Evolutionary conservation across 2,329 filamentous ascomycete genomes (phyloP).

Genomic region (Blastomyces emzantsi): DNA sequence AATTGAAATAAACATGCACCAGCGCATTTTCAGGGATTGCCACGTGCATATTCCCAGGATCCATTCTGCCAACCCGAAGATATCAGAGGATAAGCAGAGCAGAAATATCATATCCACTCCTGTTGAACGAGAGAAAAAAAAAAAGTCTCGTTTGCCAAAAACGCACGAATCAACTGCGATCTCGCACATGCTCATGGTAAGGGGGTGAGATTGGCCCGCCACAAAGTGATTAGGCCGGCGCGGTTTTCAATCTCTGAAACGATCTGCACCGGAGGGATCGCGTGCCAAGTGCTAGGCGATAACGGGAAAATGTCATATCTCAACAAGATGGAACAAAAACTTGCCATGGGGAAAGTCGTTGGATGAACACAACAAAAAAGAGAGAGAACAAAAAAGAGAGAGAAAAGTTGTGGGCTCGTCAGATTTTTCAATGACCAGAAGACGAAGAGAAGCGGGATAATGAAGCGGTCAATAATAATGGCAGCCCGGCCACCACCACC

Average conservation of each 20-base stretch:
- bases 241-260: neutral
- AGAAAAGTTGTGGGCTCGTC: neutral
- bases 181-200: neutral
- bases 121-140: neutral
- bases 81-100: neutral
- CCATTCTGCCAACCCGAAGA: neutral
- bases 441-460: neutral
- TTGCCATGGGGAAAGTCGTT: neutral
- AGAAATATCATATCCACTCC: neutral
- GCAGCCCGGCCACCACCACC: neutral
- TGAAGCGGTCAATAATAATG: neutral
- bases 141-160: neutral
- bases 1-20: neutral
- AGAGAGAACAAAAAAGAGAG: neutral
- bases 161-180: neutral
- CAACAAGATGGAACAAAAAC: neutral
- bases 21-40: neutral
- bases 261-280: neutral
- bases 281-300: conserved; percentile 7
- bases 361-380: neutral
- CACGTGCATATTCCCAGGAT: neutral
- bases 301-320: neutral
- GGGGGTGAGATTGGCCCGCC: neutral
- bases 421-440: neutral
- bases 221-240: neutral